Evolutionary conservation across 1,284 basidiomycete genomes (phyloP).

Genomic region (Trametes polyzona): DNA sequence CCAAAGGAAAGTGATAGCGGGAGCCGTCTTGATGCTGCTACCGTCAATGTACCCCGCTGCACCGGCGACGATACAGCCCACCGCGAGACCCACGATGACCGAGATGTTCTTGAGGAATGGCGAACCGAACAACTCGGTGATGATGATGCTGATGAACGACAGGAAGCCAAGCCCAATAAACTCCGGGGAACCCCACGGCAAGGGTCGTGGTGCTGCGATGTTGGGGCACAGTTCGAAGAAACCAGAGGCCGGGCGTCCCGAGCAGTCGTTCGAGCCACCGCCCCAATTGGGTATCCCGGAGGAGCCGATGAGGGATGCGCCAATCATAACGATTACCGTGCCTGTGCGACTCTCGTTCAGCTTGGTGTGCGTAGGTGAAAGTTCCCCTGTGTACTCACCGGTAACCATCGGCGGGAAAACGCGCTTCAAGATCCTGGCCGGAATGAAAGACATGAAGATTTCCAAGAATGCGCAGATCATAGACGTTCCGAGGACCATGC

Average conservation of each 20-base stretch:
- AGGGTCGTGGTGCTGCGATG: conserved; percentile 61
- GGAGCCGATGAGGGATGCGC: conserved; percentile 72
- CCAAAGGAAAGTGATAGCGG: conserved; percentile 83
- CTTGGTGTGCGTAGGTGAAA: background rate
- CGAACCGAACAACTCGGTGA: conserved; percentile 79
- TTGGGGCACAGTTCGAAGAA: conserved; percentile 74
- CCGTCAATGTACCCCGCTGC: conserved; percentile 75
- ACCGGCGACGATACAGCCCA: conserved; percentile 81
- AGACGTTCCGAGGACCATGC: conserved; percentile 76
- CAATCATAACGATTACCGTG: conserved; percentile 78
- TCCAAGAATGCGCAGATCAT: conserved; percentile 83
- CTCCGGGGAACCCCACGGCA: conserved; percentile 77
- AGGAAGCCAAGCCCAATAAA: conserved; percentile 89
- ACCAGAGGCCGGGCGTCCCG: conserved; percentile 58
- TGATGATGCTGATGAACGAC: conserved; percentile 76
- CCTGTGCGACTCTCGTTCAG: conserved; percentile 39
- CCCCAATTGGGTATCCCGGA: conserved; percentile 85
- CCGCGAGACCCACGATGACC: conserved; percentile 73
- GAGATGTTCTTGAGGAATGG: conserved; percentile 83
- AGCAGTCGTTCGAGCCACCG: conserved; percentile 77
- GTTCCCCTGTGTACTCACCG: conserved; percentile 46
- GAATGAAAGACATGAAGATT: conserved; percentile 78
- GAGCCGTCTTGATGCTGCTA: conserved; percentile 64
- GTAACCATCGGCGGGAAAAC: conserved; percentile 86
- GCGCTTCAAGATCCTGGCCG: conserved; percentile 62